These are phyloP conservation scores for Volvox africanus DNA, from an alignment of 139 green algal genomes.

Conservation along the genomic window DNA sequence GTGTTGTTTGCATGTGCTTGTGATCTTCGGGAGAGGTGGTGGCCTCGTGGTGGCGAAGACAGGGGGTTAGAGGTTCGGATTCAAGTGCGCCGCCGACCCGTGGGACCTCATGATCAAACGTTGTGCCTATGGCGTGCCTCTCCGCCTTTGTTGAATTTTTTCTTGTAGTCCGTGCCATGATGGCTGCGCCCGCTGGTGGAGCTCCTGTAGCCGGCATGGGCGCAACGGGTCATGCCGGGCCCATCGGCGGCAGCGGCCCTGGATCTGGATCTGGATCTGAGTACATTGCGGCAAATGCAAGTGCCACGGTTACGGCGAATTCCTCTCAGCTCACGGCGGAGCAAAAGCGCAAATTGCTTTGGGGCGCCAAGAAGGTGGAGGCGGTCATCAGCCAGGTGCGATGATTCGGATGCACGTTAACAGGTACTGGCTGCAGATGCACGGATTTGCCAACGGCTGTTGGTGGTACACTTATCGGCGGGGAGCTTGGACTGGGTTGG, in stretches of 20 bases:
- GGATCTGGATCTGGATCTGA: not conserved
- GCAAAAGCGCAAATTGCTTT: constrained; percentile 42
- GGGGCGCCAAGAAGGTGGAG: constrained; percentile 32
- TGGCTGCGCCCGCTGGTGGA: not conserved
- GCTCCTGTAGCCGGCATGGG: not conserved
- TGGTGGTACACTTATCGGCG: not conserved
- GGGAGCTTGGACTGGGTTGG: not conserved
- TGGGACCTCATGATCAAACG: too few species aligned
- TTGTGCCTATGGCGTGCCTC: too few species aligned
- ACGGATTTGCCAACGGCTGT: not conserved
- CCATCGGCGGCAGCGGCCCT: not conserved
- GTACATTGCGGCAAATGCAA: not conserved
- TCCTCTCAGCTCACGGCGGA: not conserved
- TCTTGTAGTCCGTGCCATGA: constrained; percentile 36
- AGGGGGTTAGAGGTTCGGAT: too few species aligned
- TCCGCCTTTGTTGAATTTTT: too few species aligned
- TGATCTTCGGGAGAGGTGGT: too few species aligned
- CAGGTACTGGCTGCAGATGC: not conserved
- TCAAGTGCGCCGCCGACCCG: too few species aligned
- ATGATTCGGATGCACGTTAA: not conserved
- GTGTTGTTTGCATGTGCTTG: too few species aligned
- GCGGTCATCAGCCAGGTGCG: not conserved
- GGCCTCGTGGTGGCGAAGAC: too few species aligned
- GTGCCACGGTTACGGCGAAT: too few species aligned
- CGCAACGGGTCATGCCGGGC: not conserved